These are phyloP conservation scores for Phytophthora cactorum DNA, from an alignment of 352 stramenopile genomes.

Conservation along the genomic window DNA sequence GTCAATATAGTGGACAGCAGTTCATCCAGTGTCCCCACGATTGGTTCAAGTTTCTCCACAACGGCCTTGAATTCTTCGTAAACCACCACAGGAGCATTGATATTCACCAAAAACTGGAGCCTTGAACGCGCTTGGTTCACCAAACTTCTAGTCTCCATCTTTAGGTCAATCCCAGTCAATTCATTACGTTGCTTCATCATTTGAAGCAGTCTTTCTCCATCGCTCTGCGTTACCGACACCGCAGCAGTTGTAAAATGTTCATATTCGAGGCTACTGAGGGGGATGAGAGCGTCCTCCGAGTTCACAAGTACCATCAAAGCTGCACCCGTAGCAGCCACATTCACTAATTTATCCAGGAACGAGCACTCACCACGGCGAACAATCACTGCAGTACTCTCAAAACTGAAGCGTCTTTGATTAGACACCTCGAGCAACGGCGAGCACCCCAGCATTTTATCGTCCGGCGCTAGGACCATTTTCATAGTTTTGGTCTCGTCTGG, in stretches of 20 bases:
- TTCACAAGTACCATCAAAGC: conserved; percentile 54
- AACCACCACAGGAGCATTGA: conserved; percentile 38
- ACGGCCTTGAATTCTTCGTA: conserved; percentile 42
- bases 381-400: conserved; percentile 29
- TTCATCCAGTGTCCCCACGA: conserved; percentile 27
- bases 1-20: conserved; percentile 24
- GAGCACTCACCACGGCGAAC: conserved; percentile 46
- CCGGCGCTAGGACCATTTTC: conserved; percentile 24
- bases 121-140: conserved; percentile 37
- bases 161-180: conserved; percentile 1
- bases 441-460: conserved; percentile 31
- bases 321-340: conserved; percentile 27
- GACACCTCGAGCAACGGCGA: background rate
- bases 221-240: conserved; percentile 28
- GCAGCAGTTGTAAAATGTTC: conserved; percentile 21
- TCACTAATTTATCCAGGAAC: conserved; percentile 44
- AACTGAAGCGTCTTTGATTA: background rate
- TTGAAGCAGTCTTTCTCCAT: conserved; percentile 38
- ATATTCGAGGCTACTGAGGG: conserved; percentile 34
- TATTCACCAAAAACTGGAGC: conserved; percentile 41
- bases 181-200: conserved; percentile 5
- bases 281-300: conserved; percentile 35
- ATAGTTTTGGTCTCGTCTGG: background rate
- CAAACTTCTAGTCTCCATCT: conserved; percentile 1
- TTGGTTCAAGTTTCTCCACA: conserved; percentile 9